Evolutionary conservation across 1,284 basidiomycete genomes (phyloP).

Genomic region (Microbotryum saponariae): DNA sequence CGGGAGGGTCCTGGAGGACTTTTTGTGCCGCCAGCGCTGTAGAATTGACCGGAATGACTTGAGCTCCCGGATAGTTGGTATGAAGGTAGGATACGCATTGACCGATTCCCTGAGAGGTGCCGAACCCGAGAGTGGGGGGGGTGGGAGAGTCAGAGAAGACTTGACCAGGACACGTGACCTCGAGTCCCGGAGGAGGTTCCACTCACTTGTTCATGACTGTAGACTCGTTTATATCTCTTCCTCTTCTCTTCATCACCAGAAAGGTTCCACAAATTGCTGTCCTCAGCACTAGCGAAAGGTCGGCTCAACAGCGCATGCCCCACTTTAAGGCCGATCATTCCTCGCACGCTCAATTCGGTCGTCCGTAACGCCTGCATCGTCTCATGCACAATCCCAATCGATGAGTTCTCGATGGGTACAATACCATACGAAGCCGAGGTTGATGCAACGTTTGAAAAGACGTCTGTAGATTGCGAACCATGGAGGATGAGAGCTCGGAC

Average conservation of each 20-base stretch:
- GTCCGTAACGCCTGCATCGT: constrained; percentile 25
- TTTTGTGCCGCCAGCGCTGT: constrained; percentile 31
- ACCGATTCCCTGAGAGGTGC: constrained; percentile 27
- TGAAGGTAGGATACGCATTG: constrained; percentile 31
- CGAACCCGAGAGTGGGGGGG: background rate
- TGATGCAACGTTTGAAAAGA: constrained; percentile 26
- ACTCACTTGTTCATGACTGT: constrained; percentile 35
- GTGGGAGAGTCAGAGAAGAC: background rate
- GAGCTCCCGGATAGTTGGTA: constrained; percentile 15
- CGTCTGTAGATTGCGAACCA: constrained; percentile 13
- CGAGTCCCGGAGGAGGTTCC: background rate
- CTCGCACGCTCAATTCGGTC: constrained; percentile 16
- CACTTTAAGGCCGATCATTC: constrained; percentile 25
- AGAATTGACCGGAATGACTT: constrained; percentile 28
- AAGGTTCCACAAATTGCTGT: background rate
- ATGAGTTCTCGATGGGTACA: constrained; percentile 35
- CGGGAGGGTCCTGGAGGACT: constrained; percentile 11
- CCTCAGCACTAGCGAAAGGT: background rate
- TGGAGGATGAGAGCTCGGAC: background rate
- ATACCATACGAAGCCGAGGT: constrained; percentile 17
- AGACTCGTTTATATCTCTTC: constrained; percentile 20
- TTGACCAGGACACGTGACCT: background rate
- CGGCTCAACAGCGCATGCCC: constrained; percentile 32
- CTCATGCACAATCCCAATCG: constrained; percentile 32
- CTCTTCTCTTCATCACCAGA: background rate